phyloP scores from a whole-genome alignment of 495 filamentous ascomycete genomes.

The Trypethelium eluteriae region DNA sequence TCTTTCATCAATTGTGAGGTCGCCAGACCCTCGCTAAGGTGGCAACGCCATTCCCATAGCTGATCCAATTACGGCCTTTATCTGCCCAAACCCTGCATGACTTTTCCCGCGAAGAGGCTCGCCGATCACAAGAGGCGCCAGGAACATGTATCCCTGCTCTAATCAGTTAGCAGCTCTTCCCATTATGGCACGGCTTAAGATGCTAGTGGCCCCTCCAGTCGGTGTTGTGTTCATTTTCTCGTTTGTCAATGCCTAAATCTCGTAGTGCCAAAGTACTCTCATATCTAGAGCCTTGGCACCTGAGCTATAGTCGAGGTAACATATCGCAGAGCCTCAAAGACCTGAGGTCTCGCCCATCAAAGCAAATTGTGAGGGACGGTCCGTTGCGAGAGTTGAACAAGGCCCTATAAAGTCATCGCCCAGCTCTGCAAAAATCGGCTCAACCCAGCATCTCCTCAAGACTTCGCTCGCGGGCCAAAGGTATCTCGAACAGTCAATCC shows the following conservation, averaged over 20 bases:
- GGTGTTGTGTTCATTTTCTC: background rate
- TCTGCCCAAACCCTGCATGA: background rate
- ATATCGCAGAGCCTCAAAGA: conserved; percentile 7
- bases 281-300: background rate
- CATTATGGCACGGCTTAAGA: background rate
- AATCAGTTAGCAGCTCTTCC: background rate
- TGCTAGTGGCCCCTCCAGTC: background rate
- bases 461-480: too few relatives aligned
- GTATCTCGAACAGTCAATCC: too few relatives aligned
- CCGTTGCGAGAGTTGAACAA: background rate
- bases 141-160: background rate
- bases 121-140: background rate
- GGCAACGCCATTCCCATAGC: background rate
- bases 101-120: background rate
- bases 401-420: background rate
- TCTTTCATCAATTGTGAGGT: background rate
- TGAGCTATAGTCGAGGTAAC: background rate
- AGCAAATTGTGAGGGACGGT: background rate
- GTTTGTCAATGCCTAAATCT: background rate
- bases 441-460: too few relatives aligned
- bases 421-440: background rate
- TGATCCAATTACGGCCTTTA: background rate
- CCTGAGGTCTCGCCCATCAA: background rate
- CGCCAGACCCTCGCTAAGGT: background rate
- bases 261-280: background rate